Conservation (phyloP, 2,329 filamentous ascomycete species). For the Paraphoma sp. region DNA sequence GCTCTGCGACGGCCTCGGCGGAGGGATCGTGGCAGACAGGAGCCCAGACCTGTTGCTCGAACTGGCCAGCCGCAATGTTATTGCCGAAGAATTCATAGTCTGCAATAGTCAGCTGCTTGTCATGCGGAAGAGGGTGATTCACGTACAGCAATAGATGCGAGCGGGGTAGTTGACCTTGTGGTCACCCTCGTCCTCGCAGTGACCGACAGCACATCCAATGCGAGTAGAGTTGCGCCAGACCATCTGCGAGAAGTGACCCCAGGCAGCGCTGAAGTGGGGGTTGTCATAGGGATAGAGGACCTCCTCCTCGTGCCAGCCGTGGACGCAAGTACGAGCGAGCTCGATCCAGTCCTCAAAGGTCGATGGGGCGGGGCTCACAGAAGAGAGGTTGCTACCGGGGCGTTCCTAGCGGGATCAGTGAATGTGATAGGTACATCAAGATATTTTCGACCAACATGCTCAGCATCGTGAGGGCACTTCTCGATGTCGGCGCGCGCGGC, state of each 20-base stretch:
- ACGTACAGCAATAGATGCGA: slow-evolving; percentile 48
- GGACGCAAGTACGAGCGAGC: slow-evolving; percentile 33
- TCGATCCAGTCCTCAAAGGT: slow-evolving; percentile 37
- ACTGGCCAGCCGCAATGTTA: slow-evolving; percentile 37
- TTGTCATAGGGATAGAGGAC: slow-evolving; percentile 43
- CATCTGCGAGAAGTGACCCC: slow-evolving; percentile 49
- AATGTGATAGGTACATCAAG: background rate
- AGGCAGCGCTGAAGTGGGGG: slow-evolving; percentile 34
- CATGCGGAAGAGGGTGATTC: background rate
- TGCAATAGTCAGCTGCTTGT: slow-evolving; percentile 18
- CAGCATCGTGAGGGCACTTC: slow-evolving; percentile 29
- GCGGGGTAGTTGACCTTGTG: slow-evolving; percentile 26
- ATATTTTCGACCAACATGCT: slow-evolving; percentile 31
- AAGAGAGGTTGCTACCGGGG: slow-evolving; percentile 43
- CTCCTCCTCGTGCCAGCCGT: slow-evolving; percentile 48
- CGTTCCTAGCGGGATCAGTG: slow-evolving; percentile 31
- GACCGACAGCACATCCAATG: slow-evolving; percentile 44
- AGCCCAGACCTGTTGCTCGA: slow-evolving; percentile 40
- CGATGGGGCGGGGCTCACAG: slow-evolving; percentile 26
- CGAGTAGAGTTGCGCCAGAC: slow-evolving; percentile 46
- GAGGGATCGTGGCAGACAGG: slow-evolving; percentile 36
- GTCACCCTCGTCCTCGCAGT: slow-evolving; percentile 32
- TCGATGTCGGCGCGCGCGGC: slow-evolving; percentile 32
- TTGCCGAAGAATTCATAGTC: slow-evolving; percentile 44
- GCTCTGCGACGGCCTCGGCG: slow-evolving; percentile 18